phyloP scores from a whole-genome alignment of 768 basidiomycete genomes.

The Neoboletus magnificus region DNA sequence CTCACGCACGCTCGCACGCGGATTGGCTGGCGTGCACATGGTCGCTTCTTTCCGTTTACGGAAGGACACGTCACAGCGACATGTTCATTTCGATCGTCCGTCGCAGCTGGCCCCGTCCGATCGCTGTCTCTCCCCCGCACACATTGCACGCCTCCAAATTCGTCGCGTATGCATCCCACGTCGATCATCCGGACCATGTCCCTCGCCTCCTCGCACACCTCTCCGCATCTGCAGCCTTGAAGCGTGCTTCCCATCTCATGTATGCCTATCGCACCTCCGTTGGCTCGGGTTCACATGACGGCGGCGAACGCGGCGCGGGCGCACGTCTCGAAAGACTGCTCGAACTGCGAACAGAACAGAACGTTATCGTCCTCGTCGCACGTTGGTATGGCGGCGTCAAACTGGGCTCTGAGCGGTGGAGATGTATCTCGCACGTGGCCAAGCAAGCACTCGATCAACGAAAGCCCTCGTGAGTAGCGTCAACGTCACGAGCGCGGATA shows the following conservation, averaged over 20 bases:
- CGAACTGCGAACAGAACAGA: background rate
- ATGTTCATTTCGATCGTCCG: background rate
- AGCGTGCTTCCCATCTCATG: background rate
- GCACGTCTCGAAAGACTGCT: background rate
- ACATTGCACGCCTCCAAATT: background rate
- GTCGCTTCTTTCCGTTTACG: background rate
- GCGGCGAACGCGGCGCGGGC: background rate
- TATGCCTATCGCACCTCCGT: background rate
- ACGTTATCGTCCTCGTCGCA: background rate
- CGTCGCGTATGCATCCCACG: background rate
- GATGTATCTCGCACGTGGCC: background rate
- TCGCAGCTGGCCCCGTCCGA: background rate
- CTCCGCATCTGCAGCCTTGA: background rate
- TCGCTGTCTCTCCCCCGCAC: background rate
- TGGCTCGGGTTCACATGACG: background rate
- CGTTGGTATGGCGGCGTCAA: background rate
- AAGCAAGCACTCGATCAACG: background rate
- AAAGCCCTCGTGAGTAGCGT: background rate
- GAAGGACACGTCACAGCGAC: constrained; percentile 7
- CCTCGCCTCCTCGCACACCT: background rate
- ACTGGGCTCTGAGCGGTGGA: background rate
- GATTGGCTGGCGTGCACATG: constrained; percentile 22
- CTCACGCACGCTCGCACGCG: constrained; percentile 23
- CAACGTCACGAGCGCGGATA: background rate
- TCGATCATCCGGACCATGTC: background rate